Base-by-base conservation (phyloP, 2,329 filamentous ascomycete species). In the Microdochium paspali region DNA sequence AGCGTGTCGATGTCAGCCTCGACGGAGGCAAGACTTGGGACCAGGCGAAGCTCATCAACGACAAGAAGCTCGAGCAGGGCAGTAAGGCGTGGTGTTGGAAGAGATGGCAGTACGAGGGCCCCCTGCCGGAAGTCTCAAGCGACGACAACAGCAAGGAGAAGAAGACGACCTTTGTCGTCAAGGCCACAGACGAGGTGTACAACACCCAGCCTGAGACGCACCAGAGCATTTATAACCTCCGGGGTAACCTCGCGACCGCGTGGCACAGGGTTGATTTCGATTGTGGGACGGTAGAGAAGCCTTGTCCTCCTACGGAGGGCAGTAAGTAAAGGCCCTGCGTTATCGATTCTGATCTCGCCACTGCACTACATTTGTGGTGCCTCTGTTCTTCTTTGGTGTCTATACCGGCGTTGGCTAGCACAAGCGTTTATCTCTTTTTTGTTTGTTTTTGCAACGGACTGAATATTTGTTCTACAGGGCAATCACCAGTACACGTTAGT, bases 151-250 rank as follows among this genome's bases (percentile, higher is more conserved):
- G 24, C 7, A 26, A 15, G 42, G 61, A 61, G 46, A 56, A 58
- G 5, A 78, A 73, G 55, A 70, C 72, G 1, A 74, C 71, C 0
- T 65, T 85, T 44, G 66, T 84, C 4, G 80, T 84, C 55, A 85
- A 84, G 63, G 82, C 82, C 6, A 79, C 76, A 2, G 82, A 85
- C 56, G 78, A 82, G 53, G 67, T 73, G 2, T 85, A 85, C 60
- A 85, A 85, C 53, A 79, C 77, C 0, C 82, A 85, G 61, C 81
- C 82, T 1, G 77, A 83, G 58, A 73, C 64, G 32, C 77, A 82
- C 52, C 68, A 68, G 32, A 72, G 71, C 28, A 82, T 79, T 25
- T 85, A 79, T 63, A 85, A 85, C 51, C 66, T 81, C 30, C 69
- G 80, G 2, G 82, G 81, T 0, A 84, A 84, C 58, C 66, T 84